Evolutionary conservation across 2,329 filamentous ascomycete genomes (phyloP).

Genomic region (Talaromyces sp.): DNA sequence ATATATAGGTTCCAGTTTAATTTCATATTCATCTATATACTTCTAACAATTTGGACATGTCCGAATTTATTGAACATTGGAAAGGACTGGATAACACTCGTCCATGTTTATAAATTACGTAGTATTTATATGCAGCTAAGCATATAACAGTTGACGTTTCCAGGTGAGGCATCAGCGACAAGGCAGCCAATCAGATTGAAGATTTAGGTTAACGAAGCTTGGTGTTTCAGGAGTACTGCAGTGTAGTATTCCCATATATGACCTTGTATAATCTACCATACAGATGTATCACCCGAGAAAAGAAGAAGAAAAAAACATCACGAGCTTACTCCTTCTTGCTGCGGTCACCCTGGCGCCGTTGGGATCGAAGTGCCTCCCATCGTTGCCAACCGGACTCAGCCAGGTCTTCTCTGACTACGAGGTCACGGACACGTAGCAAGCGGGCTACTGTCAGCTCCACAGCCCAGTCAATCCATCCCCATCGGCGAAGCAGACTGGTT

Average conservation of each 20-base stretch:
- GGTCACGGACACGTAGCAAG: conserved; percentile 74
- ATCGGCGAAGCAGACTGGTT: conserved; percentile 67
- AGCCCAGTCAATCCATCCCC: conserved; percentile 72
- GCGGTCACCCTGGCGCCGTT: conserved; percentile 26
- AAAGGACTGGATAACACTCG: too few relatives aligned
- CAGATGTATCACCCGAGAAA: background rate
- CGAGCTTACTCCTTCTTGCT: conserved; percentile 32
- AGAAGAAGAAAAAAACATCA: background rate
- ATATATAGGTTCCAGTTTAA: background rate
- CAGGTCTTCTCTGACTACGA: conserved; percentile 85
- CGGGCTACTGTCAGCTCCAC: conserved; percentile 67
- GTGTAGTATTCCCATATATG: background rate
- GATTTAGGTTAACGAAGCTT: too few relatives aligned
- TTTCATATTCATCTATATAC: too few relatives aligned
- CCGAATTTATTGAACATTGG: too few relatives aligned
- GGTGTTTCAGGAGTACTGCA: background rate
- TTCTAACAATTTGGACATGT: too few relatives aligned
- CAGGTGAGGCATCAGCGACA: too few relatives aligned
- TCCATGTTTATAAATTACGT: too few relatives aligned
- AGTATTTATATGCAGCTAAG: too few relatives aligned
- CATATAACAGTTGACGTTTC: too few relatives aligned
- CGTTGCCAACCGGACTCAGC: conserved; percentile 91
- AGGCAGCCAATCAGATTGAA: too few relatives aligned
- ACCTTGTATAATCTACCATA: background rate
- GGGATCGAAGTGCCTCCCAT: conserved; percentile 66